Percentiles rank a stretch among this genome's conserved stretches.
Conservation (phyloP, 163 green algal genomes). For the Coccomyxa subellipsoidea region DNA sequence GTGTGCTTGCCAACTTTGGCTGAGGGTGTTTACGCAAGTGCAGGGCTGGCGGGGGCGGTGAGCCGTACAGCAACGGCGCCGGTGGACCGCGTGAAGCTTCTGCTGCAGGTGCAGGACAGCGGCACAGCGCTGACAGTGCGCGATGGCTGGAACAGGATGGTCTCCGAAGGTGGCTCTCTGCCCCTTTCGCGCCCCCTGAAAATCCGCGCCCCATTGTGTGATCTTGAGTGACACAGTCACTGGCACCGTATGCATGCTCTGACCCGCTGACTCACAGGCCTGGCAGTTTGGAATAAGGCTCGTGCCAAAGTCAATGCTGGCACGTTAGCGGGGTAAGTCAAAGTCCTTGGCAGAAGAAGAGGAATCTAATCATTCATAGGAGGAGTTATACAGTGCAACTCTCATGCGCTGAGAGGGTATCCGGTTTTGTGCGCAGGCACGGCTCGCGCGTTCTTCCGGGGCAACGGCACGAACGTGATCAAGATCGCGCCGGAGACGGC, state of each 20-base stretch:
- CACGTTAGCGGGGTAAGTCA: too few relatives aligned
- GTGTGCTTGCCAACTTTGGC: too few relatives aligned
- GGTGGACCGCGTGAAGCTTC: slow-evolving; percentile 91
- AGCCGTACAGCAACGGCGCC: slow-evolving; percentile 86
- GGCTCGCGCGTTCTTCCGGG: slow-evolving; percentile 75
- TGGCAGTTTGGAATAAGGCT: too few relatives aligned
- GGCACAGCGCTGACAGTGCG: slow-evolving; percentile 55
- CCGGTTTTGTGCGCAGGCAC: slow-evolving; percentile 45
- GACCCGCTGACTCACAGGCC: too few relatives aligned
- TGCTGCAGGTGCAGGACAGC: slow-evolving; percentile 79
- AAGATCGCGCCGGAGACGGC: slow-evolving; percentile 92
- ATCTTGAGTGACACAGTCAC: neutral
- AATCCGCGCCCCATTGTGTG: neutral
- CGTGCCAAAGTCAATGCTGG: too few relatives aligned
- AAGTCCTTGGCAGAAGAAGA: neutral
- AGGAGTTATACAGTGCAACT: neutral
- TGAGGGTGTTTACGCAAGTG: too few relatives aligned
- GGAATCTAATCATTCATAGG: neutral
- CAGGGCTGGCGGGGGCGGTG: slow-evolving; percentile 80
- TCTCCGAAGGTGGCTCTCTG: slow-evolving; percentile 61
- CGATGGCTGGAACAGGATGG: slow-evolving; percentile 68
- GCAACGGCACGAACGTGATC: slow-evolving; percentile 89
- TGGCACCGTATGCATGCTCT: too few relatives aligned
- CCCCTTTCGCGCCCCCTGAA: neutral
- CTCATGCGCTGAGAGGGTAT: neutral